Percentiles rank a stretch among this genome's conserved stretches.
phyloP scores from a whole-genome alignment of 345 rosid species.

The Punica granatum region DNA sequence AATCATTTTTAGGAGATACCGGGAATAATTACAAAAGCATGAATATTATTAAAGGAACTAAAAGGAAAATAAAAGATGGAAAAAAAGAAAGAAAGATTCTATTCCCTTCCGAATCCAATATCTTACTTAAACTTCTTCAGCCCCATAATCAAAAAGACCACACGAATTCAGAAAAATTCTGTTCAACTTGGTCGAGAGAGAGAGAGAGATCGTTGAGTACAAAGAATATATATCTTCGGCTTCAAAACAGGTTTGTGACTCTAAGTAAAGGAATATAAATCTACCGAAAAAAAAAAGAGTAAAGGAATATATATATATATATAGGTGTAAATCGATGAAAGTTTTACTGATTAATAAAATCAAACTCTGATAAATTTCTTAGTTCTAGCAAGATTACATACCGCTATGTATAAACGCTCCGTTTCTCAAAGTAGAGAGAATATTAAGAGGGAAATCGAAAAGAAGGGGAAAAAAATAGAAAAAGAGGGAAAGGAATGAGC shows the following conservation, averaged over 20 bases:
- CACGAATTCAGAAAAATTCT: constrained; percentile 8
- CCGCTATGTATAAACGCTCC: too few species aligned
- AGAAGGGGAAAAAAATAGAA: too few species aligned
- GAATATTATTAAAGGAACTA: not conserved
- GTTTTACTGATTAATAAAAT: too few species aligned
- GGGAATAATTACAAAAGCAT: not conserved
- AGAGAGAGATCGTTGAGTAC: too few species aligned
- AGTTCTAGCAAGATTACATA: too few species aligned
- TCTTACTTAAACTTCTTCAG: constrained; percentile 3
- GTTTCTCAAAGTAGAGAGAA: not conserved
- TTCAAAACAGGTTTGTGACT: too few species aligned
- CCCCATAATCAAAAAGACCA: not conserved
- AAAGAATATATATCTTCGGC: too few species aligned
- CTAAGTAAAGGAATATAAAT: too few species aligned
- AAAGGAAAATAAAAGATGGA: not conserved
- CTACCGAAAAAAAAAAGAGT: too few species aligned
- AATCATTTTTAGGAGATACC: not conserved
- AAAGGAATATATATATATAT: too few species aligned
- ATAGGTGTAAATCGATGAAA: too few species aligned
- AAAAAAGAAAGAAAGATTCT: not conserved
- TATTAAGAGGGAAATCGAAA: constrained; percentile 4
- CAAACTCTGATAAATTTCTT: too few species aligned
- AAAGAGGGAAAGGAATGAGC: constrained; percentile 14
- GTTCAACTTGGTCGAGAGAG: constrained; percentile 14
- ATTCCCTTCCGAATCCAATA: constrained; percentile 21